Evolutionary conservation across 1,139 yeast species (phyloP), one percentile per base, ranked within the genome.

Genomic region (Taphrina communis): DNA sequence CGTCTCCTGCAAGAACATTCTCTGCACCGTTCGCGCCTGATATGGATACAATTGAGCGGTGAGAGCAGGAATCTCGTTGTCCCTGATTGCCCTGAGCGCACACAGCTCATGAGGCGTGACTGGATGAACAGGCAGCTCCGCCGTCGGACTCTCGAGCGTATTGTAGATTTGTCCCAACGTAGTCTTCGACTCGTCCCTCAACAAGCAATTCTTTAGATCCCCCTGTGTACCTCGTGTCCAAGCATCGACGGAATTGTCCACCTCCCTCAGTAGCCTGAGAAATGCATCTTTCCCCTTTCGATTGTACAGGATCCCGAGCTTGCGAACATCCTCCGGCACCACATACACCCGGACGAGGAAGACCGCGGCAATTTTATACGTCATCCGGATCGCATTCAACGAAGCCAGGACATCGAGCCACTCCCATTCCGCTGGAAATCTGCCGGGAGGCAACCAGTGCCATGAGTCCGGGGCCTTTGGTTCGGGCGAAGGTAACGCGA

Each of bases 1-100:
- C 0, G 82, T 74, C 73, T 88, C 92, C 72, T 80, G 82, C 69
- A 82, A 83, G 41, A 82, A 75, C 91, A 88, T 88, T 72, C 83
- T 84, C 6, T 84, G 81, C 1, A 87, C 79, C 0, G 91, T 86
- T 66, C 83, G 81, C 11, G 82, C 76, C 74, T 88, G 92, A 72
- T 86, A 88, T 4, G 82, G 81, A 74, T 86, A 87, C 9, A 87
- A 77, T 0, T 74, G 72, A 17, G 89, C 82, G 57, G 77, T 80
- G 60, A 88, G 78, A 0, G 90, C 91, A 12, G 65, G 65, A 6
- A 66, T 66, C 11, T 48, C 25, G 14, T 66, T 46, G 11, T 25
- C 14, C 56, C 25, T 7, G 41, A 65, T 44, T 1, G 62, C 51
- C n/a, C 46, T n/a, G 39, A 65, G 42, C 31, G 48, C 39, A 46